phyloP scores from a whole-genome alignment of 2,329 filamentous ascomycete genomes.

The Sordariomycetes sp. region DNA sequence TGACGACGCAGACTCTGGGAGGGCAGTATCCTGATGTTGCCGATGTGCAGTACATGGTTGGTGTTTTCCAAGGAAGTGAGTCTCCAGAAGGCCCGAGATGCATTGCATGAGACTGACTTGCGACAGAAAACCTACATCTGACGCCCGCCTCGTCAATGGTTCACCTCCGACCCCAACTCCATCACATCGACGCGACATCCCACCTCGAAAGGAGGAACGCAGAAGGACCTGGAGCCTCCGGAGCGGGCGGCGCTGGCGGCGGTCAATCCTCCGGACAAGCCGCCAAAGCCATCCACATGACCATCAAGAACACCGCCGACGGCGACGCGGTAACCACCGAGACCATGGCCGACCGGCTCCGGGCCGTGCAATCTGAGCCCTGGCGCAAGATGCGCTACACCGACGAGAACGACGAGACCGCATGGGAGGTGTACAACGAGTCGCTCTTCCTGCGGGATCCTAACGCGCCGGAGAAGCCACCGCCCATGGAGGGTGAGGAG shows the following conservation, averaged over 20 bases:
- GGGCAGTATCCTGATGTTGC: slow-evolving; percentile 66
- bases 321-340: slow-evolving; percentile 56
- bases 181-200: slow-evolving; percentile 78
- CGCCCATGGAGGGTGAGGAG: slow-evolving; percentile 6
- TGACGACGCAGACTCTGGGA: slow-evolving; percentile 76
- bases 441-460: slow-evolving; percentile 43
- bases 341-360: slow-evolving; percentile 68
- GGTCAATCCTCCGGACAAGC: slow-evolving; percentile 28
- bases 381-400: slow-evolving; percentile 76
- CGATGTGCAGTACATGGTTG: slow-evolving; percentile 80
- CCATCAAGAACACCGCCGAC: slow-evolving; percentile 67
- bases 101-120: slow-evolving; percentile 9
- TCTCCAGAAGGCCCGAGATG: slow-evolving; percentile 8
- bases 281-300: slow-evolving; percentile 76
- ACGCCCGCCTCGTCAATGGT: slow-evolving; percentile 76
- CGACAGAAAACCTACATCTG: slow-evolving; percentile 70
- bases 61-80: slow-evolving; percentile 76
- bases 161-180: slow-evolving; percentile 83
- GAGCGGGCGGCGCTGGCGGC: slow-evolving; percentile 22
- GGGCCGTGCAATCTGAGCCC: slow-evolving; percentile 68
- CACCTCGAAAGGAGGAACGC: slow-evolving; percentile 53
- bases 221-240: slow-evolving; percentile 23
- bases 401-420: slow-evolving; percentile 68
- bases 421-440: slow-evolving; percentile 68
- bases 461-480: not conserved